Percentiles rank a stretch among this genome's conserved stretches.
These are phyloP conservation scores for Marasmius fiardii DNA, from an alignment of 1,284 basidiomycete genomes.

Conservation along the genomic window DNA sequence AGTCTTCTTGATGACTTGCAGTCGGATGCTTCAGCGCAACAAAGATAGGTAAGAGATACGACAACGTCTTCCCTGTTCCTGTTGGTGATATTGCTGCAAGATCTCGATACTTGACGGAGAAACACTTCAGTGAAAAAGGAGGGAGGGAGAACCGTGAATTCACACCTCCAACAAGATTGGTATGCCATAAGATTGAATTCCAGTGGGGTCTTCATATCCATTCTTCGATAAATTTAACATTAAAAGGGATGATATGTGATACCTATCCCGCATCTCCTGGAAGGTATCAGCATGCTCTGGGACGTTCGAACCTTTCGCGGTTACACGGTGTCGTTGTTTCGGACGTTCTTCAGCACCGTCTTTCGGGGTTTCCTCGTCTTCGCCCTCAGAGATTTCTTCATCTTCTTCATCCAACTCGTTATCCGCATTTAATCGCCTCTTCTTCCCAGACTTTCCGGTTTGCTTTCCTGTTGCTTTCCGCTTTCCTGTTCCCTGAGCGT, in stretches of 20 bases:
- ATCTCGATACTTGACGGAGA: constrained; percentile 56
- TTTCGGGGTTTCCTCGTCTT: constrained; percentile 17
- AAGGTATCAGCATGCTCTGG: constrained; percentile 61
- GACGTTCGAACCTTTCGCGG: constrained; percentile 64
- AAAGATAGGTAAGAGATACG: constrained; percentile 84
- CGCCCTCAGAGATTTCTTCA: constrained; percentile 28
- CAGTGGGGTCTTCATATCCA: constrained; percentile 64
- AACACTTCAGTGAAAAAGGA: constrained; percentile 8
- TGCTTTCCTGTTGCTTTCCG: constrained; percentile 31
- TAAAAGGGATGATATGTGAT: constrained; percentile 52
- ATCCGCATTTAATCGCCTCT: constrained; percentile 36
- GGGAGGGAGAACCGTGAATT: constrained; percentile 3
- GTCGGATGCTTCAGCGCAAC: constrained; percentile 62
- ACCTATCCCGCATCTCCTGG: constrained; percentile 50
- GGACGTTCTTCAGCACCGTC: constrained; percentile 20
- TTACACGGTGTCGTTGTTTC: constrained; percentile 54
- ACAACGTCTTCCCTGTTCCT: constrained; percentile 91
- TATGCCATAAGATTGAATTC: constrained; percentile 70
- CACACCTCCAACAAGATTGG: constrained; percentile 72
- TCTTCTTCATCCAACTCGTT: constrained; percentile 21
- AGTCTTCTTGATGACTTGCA: constrained; percentile 35
- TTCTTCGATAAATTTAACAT: constrained; percentile 59
- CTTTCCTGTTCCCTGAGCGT: constrained; percentile 56
- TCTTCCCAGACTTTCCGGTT: constrained; percentile 13
- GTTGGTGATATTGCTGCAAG: constrained; percentile 92